These are phyloP conservation scores for Sphaerulina vaccinii DNA, from an alignment of 2,329 filamentous ascomycete species.

Conservation along the genomic window DNA sequence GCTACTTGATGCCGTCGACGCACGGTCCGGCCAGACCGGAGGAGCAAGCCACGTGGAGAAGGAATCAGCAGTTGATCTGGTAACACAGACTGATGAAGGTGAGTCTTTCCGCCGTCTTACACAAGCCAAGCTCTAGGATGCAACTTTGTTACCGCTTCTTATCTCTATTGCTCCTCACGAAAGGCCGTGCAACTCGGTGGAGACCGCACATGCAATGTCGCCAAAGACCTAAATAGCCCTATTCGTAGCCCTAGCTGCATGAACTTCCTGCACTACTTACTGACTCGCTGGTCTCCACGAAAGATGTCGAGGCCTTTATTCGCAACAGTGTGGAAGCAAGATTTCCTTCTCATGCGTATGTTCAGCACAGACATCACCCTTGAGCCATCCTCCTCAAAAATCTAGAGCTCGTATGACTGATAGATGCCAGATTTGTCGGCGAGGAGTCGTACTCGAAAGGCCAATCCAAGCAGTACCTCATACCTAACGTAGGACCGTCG, in stretches of 20 bases:
- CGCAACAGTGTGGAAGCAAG: conserved; percentile 43
- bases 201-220: no score
- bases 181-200: no score
- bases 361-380: conserved; percentile 17
- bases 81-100: conserved; percentile 75
- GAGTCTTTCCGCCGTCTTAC: conserved; percentile 27
- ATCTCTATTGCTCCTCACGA: no score
- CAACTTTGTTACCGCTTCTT: not conserved
- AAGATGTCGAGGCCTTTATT: conserved; percentile 72
- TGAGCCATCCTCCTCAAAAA: not conserved
- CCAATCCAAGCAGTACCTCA: conserved; percentile 65
- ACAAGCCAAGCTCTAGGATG: no score
- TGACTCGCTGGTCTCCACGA: not conserved
- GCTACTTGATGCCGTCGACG: conserved; percentile 63
- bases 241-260: not conserved
- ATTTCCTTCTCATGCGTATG: conserved; percentile 67
- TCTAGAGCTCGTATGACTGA: not conserved
- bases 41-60: conserved; percentile 59
- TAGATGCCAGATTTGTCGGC: conserved; percentile 63
- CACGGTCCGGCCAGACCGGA: conserved; percentile 49
- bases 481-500: conserved; percentile 59
- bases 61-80: conserved; percentile 72
- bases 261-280: not conserved
- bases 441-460: conserved; percentile 74
- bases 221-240: no score